Percentiles rank a stretch among this genome's conserved stretches.
Evolutionary conservation across 1,284 basidiomycete species (phyloP).

Genomic region (Sporisorium scitamineum): DNA sequence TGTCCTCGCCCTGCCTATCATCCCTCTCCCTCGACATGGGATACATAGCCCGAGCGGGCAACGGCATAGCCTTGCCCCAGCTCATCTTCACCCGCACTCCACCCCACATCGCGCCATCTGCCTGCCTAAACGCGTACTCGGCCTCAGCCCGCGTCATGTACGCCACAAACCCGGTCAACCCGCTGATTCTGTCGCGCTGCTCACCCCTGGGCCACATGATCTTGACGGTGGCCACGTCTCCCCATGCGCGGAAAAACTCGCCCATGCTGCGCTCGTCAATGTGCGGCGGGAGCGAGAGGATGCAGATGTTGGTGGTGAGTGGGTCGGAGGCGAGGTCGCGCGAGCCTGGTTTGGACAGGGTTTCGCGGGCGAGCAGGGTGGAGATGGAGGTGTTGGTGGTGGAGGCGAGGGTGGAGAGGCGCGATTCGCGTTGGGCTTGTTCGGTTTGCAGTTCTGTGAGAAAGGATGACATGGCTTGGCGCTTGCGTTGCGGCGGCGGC

Average conservation of each 20-base stretch:
- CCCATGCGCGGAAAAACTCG: slow-evolving; percentile 79
- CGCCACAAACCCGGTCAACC: slow-evolving; percentile 92
- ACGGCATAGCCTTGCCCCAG: slow-evolving; percentile 94
- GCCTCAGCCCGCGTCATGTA: slow-evolving; percentile 93
- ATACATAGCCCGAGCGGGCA: slow-evolving; percentile 73
- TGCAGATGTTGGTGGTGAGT: slow-evolving; percentile 92
- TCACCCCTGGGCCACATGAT: slow-evolving; percentile 63
- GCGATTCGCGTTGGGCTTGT: slow-evolving; percentile 87
- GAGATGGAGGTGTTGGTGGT: slow-evolving; percentile 39
- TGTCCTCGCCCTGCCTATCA: neutral
- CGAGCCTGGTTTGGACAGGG: slow-evolving; percentile 79
- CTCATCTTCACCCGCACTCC: slow-evolving; percentile 85
- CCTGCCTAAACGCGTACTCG: slow-evolving; percentile 83
- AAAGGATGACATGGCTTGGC: slow-evolving; percentile 56
- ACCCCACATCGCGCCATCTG: slow-evolving; percentile 92
- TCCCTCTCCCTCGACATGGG: slow-evolving; percentile 17
- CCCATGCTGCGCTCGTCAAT: slow-evolving; percentile 86
- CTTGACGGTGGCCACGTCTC: slow-evolving; percentile 73
- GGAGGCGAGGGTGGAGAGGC: slow-evolving; percentile 71
- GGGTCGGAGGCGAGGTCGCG: slow-evolving; percentile 82
- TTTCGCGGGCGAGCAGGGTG: slow-evolving; percentile 75
- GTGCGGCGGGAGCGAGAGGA: slow-evolving; percentile 82
- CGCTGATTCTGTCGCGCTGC: slow-evolving; percentile 77
- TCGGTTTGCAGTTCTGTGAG: slow-evolving; percentile 72
- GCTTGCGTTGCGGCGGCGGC: slow-evolving; percentile 43